Evolutionary conservation across 495 filamentous ascomycete species (phyloP), one percentile per base, ranked within the genome.

Genomic region (Aeminium ludgeri): DNA sequence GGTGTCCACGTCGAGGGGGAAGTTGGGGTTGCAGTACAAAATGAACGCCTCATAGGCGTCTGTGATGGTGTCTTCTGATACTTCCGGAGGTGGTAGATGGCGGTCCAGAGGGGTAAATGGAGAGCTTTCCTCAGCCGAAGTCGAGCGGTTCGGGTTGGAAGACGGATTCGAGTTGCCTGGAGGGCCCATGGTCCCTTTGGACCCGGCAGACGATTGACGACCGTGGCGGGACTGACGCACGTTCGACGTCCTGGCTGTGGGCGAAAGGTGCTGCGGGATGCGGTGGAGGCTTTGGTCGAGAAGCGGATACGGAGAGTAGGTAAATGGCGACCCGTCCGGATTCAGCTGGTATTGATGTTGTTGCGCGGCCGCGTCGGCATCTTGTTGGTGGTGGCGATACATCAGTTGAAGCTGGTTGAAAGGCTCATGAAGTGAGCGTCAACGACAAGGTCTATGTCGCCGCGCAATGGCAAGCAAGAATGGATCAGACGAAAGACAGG

Each of bases 21-120:
- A 60, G 13, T 43, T 48, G 12, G 61, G 61, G 43, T 65, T 65
- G 49, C 89, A 95, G 63, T 91, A 86, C 33, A 97, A 66, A 46
- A 97, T 80, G 53, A 95, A 97, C 48, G 66, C 54, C 43, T 85
- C 78, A 57, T 87, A 97, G 20, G 86, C 77, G 56, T 91, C 78
- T 47, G 91, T 86, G 44, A 97, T 76, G 3, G 74, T 79, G 8
- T 72, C 71, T 28, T 34, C 72, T 3, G 72, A 78, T 10, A 93
- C 73, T 34, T 75, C 68, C 25, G 67, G 70, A 16, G 79, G 67
- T 16, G 89, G 89, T 28, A 93, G 60, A 20, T 57, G 35, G 30
- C 65, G 59, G 41, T 67, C 58, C 31, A 18, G 39, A 0, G 55
- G 56, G 18, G 44, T 44, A 23, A 43, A 60, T 20, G 30, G 13